phyloP scores from a whole-genome alignment of 371 early-diverging fungal species.

The Mortierella sp. region DNA sequence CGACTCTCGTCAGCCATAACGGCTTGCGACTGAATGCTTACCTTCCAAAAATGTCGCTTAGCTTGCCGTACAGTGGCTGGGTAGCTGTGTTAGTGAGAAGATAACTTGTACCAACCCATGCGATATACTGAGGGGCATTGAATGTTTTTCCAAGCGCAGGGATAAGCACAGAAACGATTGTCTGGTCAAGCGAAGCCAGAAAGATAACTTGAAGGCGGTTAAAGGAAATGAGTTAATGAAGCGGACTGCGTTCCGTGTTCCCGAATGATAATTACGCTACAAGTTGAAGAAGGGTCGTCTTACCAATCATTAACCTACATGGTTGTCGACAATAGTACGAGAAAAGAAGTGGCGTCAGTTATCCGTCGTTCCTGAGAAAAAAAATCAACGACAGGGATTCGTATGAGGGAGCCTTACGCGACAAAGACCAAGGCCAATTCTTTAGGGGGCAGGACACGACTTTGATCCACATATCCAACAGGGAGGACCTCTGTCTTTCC shows the following conservation, averaged over 20 bases:
- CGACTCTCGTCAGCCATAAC: too few relatives aligned
- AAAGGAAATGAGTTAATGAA: too few relatives aligned
- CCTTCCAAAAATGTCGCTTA: constrained; percentile 63
- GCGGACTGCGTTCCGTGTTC: too few relatives aligned
- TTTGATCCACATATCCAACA: constrained; percentile 40
- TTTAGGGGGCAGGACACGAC: constrained; percentile 33
- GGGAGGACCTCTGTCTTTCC: not conserved
- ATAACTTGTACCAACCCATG: constrained; percentile 70
- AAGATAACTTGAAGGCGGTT: constrained; percentile 4
- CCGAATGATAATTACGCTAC: too few relatives aligned
- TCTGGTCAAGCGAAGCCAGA: constrained; percentile 61
- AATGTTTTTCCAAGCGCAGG: constrained; percentile 81
- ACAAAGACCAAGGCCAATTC: constrained; percentile 42
- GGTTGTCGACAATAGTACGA: not conserved
- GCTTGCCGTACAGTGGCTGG: constrained; percentile 53
- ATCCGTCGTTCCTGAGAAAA: not conserved
- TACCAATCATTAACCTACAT: too few relatives aligned
- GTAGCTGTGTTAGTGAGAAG: constrained; percentile 65
- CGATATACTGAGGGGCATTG: constrained; percentile 63
- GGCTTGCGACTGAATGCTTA: constrained; percentile 24
- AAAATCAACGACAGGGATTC: not conserved
- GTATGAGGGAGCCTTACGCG: constrained; percentile 23
- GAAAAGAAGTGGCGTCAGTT: not conserved
- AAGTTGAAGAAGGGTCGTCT: too few relatives aligned
- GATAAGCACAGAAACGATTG: constrained; percentile 81